Percentiles rank a stretch among this genome's conserved stretches.
Conservation (phyloP, 169 alveolate species). For the Toxoplasma gondii region DNA sequence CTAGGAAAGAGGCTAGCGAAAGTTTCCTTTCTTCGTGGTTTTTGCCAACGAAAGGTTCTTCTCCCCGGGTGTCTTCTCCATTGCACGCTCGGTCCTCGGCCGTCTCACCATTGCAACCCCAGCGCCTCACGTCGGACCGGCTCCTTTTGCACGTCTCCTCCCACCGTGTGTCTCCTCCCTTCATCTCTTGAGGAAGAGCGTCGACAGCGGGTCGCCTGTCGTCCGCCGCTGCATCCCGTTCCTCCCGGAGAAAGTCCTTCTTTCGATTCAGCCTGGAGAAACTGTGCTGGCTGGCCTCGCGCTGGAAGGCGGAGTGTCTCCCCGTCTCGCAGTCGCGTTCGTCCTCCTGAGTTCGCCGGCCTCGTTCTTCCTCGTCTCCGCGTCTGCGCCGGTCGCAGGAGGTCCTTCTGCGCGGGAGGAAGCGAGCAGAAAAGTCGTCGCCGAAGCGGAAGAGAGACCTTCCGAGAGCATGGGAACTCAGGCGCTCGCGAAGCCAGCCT, state of each 20-base stretch:
- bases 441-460: neutral
- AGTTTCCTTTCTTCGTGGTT: too few species aligned
- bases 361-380: neutral
- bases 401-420: neutral
- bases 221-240: neutral
- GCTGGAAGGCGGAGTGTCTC: neutral
- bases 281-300: neutral
- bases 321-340: neutral
- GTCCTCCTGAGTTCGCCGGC: neutral
- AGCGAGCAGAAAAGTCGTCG: neutral
- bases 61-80: too few species aligned
- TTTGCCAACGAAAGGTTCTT: too few species aligned
- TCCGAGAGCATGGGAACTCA: neutral
- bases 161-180: too few species aligned
- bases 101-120: too few species aligned
- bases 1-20: too few species aligned
- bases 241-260: neutral
- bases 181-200: too few species aligned
- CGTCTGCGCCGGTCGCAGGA: neutral
- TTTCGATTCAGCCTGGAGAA: neutral
- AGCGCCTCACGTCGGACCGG: too few species aligned
- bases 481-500: slow-evolving; percentile 23
- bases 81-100: too few species aligned
- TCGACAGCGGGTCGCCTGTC: too few species aligned
- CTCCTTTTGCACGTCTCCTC: too few species aligned